Conservation (phyloP, 2,329 filamentous ascomycete species). For the Penicillium sp. region DNA sequence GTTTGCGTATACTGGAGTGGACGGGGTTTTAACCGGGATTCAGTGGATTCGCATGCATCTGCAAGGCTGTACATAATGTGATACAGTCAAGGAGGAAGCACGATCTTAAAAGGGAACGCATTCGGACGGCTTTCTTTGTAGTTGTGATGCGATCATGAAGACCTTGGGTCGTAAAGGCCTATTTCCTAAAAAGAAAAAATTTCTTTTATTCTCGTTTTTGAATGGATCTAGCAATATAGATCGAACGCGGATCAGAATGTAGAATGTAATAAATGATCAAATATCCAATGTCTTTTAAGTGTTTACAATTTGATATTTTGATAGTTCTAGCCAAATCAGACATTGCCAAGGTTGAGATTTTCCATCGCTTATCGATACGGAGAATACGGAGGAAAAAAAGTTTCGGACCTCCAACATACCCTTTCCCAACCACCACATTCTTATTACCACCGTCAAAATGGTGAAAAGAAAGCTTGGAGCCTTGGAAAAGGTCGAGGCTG, state of each 20-base stretch:
- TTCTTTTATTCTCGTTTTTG: slow-evolving; percentile 16
- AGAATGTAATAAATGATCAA: neutral
- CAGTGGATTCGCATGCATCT: slow-evolving; percentile 44
- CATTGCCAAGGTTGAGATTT: slow-evolving; percentile 10
- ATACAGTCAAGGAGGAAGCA: slow-evolving; percentile 39
- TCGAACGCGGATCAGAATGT: too few relatives aligned
- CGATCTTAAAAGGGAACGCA: slow-evolving; percentile 38
- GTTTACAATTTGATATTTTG: neutral
- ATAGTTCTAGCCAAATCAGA: slow-evolving; percentile 4
- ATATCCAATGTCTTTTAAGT: neutral
- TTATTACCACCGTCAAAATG: slow-evolving; percentile 48
- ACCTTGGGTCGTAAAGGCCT: slow-evolving; percentile 27
- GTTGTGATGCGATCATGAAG: slow-evolving; percentile 45
- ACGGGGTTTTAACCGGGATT: slow-evolving; percentile 41
- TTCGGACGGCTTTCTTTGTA: slow-evolving; percentile 43
- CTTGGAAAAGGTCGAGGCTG: slow-evolving; percentile 91
- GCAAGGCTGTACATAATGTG: slow-evolving; percentile 41
- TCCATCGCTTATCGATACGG: slow-evolving; percentile 36
- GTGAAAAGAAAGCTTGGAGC: slow-evolving; percentile 87
- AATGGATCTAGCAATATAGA: slow-evolving; percentile 4
- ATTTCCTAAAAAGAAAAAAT: slow-evolving; percentile 29
- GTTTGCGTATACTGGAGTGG: slow-evolving; percentile 42
- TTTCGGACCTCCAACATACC: slow-evolving; percentile 47
- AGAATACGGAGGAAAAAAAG: slow-evolving; percentile 35
- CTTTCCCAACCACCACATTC: slow-evolving; percentile 47